Evolutionary conservation across 2,329 filamentous ascomycete genomes (phyloP).

Genomic region (Pseudogymnoascus sp.): DNA sequence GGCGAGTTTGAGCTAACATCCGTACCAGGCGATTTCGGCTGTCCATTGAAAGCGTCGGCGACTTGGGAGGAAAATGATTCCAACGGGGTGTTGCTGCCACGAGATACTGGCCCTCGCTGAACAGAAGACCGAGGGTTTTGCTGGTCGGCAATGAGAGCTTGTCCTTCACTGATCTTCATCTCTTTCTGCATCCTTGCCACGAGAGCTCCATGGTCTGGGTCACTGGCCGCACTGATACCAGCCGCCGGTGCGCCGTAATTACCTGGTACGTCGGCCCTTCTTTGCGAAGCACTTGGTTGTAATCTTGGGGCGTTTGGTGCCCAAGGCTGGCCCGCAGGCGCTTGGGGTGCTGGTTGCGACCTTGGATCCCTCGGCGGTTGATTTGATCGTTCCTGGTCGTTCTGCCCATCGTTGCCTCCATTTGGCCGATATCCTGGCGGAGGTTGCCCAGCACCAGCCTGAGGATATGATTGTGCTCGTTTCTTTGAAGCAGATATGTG

Average conservation of each 20-base stretch:
- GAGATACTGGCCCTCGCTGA: constrained; percentile 24
- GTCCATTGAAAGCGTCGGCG: neutral
- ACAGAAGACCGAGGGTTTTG: constrained; percentile 7
- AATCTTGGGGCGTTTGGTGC: neutral
- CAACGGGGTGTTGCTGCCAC: neutral
- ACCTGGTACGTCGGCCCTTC: neutral
- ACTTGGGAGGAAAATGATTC: neutral
- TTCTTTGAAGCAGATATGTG: constrained; percentile 62
- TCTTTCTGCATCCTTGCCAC: constrained; percentile 17
- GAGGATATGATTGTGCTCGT: constrained; percentile 26
- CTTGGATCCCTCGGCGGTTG: neutral
- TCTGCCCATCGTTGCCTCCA: neutral
- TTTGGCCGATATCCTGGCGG: constrained; percentile 1
- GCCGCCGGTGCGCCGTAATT: neutral
- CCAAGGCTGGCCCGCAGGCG: neutral
- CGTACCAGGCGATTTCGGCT: neutral
- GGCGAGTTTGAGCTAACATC: neutral
- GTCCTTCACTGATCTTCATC: constrained; percentile 28
- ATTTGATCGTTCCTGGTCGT: neutral
- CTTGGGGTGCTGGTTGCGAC: neutral
- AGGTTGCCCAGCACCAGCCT: neutral
- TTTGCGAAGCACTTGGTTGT: neutral
- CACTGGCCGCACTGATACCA: constrained; percentile 1
- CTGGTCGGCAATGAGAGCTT: constrained; percentile 30
- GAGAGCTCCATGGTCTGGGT: constrained; percentile 17